Base-by-base conservation (phyloP, 1,284 basidiomycete species). In the Lentinus polychrous region DNA sequence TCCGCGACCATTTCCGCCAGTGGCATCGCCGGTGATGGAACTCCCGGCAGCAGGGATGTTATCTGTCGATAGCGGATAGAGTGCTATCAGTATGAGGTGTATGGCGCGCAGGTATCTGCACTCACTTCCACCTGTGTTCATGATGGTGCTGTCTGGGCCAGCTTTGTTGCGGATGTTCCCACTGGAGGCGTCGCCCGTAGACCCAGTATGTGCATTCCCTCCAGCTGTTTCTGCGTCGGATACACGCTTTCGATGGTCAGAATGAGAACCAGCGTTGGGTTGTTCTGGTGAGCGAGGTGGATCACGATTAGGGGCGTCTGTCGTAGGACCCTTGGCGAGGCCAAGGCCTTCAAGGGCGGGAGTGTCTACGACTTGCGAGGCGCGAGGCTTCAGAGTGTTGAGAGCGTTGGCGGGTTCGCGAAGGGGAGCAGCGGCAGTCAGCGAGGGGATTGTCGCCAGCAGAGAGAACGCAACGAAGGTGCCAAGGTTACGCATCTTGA, bases 151-250 rank as follows among this genome's bases (percentile, higher is more conserved):
- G 40, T 49, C 47, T 10, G 39, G 31, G 35, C 45, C 47, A 14
- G 50, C 49, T 35, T 38, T 38, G 20, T 52, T 48, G 49, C 54
- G 48, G 43, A 54, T 42, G 23, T 34, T 33, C 18, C 55, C 55
- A 40, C 55, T 53, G 24, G 50, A 51, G 18, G 51, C 48, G 42
- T 52, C 41, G 46, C 55, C 53, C 22, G 48, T 50, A 27, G 31
- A 31, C 38, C 55, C 55, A 36, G 52, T 48, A 39, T 50, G 49
- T 8, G 52, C 49, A 46, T 56, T 56, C 40, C 55, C 55, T 20
- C 55, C 55, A 11, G 50, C 55, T 15, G 55, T 56, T 8, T 45
- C 38, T 22, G n/a, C 31, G 46, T 56, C 52, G 14, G 38, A 22
- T 15, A 50, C 52, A 20, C 55, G 52, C 38, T 45, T 50, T 17